These are phyloP conservation scores for Cercospora berteroae DNA, from an alignment of 2,329 filamentous ascomycete genomes.

Conservation along the genomic window DNA sequence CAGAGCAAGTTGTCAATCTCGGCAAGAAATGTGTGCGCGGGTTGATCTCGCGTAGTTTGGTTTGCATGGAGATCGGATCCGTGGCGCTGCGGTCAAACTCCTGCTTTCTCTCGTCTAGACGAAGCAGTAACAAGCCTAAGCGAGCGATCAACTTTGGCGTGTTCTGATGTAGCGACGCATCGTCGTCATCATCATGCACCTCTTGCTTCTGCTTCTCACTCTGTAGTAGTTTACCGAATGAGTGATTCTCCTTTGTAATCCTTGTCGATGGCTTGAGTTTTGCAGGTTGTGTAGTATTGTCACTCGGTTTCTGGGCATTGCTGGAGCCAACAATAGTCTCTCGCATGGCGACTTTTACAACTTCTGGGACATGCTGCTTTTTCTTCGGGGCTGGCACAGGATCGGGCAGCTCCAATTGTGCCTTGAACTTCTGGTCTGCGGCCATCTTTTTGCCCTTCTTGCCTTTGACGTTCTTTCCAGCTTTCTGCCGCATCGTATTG, in stretches of 20 bases:
- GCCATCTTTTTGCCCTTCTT: slow-evolving; percentile 7
- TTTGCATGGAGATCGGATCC: slow-evolving; percentile 14
- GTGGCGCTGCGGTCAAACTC: slow-evolving; percentile 1
- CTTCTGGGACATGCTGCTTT: slow-evolving; percentile 2
- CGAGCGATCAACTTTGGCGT: slow-evolving; percentile 16
- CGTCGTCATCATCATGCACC: slow-evolving; percentile 10
- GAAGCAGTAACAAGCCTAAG: slow-evolving; percentile 19
- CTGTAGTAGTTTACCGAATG: slow-evolving; percentile 15
- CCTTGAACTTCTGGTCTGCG: slow-evolving; percentile 11
- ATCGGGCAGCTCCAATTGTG: slow-evolving; percentile 15
- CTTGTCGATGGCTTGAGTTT: slow-evolving; percentile 7
- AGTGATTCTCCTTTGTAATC: slow-evolving; percentile 11
- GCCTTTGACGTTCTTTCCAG: slow-evolving; percentile 15
- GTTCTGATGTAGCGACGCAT: neutral
- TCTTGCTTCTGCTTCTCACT: slow-evolving; percentile 3
- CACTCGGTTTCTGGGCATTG: neutral
- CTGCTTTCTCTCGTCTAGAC: slow-evolving; percentile 6
- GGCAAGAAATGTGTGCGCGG: slow-evolving; percentile 17
- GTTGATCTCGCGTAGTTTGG: slow-evolving; percentile 8
- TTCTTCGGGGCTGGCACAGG: slow-evolving; percentile 10
- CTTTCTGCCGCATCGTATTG: slow-evolving; percentile 23
- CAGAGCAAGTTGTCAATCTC: slow-evolving; percentile 17
- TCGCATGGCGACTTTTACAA: neutral
- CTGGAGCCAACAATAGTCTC: neutral
- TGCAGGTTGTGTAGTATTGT: neutral